A percentile compares a stretch with the other conserved stretches of the same genome.
phyloP scores from a whole-genome alignment of 2,329 filamentous ascomycete genomes.

The Penicillium corylophilum region DNA sequence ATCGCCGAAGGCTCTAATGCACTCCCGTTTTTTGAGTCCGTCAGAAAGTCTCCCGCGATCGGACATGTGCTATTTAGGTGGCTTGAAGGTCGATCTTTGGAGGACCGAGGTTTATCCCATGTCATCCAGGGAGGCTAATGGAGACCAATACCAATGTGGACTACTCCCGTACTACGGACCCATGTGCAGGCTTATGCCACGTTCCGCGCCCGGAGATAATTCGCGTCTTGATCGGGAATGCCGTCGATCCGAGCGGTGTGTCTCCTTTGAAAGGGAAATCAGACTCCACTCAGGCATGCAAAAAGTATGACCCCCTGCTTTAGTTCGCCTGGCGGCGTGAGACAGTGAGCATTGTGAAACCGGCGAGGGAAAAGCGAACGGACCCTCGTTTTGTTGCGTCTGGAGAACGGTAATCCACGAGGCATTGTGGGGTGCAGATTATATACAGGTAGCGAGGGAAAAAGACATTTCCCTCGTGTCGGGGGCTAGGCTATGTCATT shows the following conservation, averaged over 20 bases:
- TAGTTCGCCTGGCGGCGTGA: conserved; percentile 10
- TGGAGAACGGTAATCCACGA: background rate
- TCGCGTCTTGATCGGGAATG: background rate
- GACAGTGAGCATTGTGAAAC: conserved; percentile 10
- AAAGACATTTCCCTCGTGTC: background rate
- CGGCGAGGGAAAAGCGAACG: conserved; percentile 8
- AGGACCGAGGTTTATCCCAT: background rate
- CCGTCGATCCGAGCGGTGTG: background rate
- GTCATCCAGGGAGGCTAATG: background rate
- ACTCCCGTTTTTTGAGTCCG: background rate
- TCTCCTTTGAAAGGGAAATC: conserved; percentile 9
- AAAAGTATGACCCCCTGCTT: conserved; percentile 19
- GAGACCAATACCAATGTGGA: background rate
- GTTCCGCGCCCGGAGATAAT: background rate
- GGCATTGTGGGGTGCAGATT: conserved; percentile 1
- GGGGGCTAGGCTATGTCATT: background rate
- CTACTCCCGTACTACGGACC: background rate
- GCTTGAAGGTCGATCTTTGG: background rate
- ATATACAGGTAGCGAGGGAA: background rate
- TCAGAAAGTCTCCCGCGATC: background rate
- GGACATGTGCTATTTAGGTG: background rate
- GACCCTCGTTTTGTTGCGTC: conserved; percentile 1
- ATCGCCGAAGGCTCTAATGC: background rate
- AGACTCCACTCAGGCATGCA: background rate
- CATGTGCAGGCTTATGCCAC: background rate